Conservation (phyloP, 2,329 filamentous ascomycete genomes). For the Nothomitra cinnamomea region DNA sequence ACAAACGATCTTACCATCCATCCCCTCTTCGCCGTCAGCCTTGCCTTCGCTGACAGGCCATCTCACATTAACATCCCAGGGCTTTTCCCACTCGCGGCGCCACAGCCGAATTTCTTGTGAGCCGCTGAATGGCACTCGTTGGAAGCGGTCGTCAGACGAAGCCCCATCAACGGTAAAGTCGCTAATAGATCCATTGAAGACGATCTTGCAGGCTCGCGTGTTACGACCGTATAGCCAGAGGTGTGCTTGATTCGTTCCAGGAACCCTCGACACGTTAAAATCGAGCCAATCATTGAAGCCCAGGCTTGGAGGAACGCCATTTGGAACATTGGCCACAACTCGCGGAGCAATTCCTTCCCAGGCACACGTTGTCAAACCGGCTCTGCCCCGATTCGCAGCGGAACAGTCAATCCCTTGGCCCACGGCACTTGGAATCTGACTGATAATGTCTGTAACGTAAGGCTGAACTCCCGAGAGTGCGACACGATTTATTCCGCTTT, state of each 20-base stretch:
- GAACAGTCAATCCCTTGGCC: constrained; percentile 42
- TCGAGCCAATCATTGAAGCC: constrained; percentile 43
- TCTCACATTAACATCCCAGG: constrained; percentile 59
- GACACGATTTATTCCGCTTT: constrained; percentile 51
- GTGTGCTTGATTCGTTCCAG: constrained; percentile 32
- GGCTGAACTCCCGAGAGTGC: constrained; percentile 50
- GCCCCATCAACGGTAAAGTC: constrained; percentile 47
- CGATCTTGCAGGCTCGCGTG: constrained; percentile 60
- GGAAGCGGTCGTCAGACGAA: constrained; percentile 46
- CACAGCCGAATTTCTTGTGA: constrained; percentile 54
- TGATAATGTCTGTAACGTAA: constrained; percentile 50
- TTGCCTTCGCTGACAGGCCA: constrained; percentile 31
- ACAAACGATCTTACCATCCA: constrained; percentile 56
- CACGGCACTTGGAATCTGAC: constrained; percentile 50
- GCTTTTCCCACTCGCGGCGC: constrained; percentile 60
- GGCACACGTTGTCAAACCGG: constrained; percentile 45
- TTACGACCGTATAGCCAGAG: constrained; percentile 55
- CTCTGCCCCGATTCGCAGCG: constrained; percentile 12
- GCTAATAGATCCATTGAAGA: constrained; percentile 51
- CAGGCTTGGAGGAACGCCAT: constrained; percentile 25
- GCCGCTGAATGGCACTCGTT: constrained; percentile 41
- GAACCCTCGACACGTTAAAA: constrained; percentile 38
- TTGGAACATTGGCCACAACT: constrained; percentile 20
- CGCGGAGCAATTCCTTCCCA: constrained; percentile 51
- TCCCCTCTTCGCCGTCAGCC: constrained; percentile 17